Conservation (phyloP, 176 grass and related monocot species). For the Oryza meridionalis region DNA sequence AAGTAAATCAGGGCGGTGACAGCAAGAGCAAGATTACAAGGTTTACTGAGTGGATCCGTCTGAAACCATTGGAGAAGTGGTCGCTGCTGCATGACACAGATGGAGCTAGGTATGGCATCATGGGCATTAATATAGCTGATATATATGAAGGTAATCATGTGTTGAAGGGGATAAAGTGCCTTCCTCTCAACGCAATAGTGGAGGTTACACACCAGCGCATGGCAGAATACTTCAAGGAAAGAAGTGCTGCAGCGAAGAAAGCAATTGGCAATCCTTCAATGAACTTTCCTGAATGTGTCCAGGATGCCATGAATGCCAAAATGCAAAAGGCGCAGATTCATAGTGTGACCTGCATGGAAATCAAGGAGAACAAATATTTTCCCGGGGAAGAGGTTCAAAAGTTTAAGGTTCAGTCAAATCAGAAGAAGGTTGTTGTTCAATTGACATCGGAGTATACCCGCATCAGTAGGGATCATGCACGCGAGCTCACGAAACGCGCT, state of each 20-base stretch:
- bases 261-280: conserved; percentile 21
- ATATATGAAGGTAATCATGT: conserved; percentile 1
- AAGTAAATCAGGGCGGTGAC: background rate
- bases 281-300: conserved; percentile 19
- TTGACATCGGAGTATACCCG: background rate
- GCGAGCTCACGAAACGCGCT: background rate
- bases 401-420: background rate
- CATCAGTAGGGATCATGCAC: no score
- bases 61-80: conserved; percentile 38
- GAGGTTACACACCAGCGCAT: conserved; percentile 12
- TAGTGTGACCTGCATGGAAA: background rate
- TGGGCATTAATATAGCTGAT: conserved; percentile 15
- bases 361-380: background rate
- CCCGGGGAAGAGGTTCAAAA: background rate
- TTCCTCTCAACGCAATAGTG: conserved; percentile 26
- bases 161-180: conserved; percentile 36
- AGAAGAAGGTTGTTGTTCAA: background rate
- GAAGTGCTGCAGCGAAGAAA: conserved; percentile 17
- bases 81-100: background rate
- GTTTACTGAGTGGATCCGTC: conserved; percentile 26
- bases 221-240: conserved; percentile 11
- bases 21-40: background rate
- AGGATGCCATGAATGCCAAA: conserved; percentile 36
- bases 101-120: conserved; percentile 36
- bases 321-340: conserved; percentile 28